These are phyloP conservation scores for Apiospora phragmitis DNA, from an alignment of 2,329 filamentous ascomycete species.

Conservation along the genomic window DNA sequence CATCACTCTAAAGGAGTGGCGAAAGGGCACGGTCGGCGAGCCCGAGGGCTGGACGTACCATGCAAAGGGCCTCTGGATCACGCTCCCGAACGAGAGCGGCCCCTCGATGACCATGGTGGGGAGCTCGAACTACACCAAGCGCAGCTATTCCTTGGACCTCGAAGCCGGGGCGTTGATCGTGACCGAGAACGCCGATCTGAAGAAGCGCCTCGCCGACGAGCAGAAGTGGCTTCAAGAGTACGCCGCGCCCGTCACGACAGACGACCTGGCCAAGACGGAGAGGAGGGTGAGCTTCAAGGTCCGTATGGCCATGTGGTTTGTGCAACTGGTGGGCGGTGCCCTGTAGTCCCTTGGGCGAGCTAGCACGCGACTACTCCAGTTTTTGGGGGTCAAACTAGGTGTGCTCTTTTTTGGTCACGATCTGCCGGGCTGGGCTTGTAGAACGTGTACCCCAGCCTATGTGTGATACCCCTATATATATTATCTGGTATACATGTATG, in stretches of 20 bases:
- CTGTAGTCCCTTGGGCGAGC: constrained; percentile 49
- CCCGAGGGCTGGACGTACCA: constrained; percentile 95
- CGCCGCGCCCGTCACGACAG: constrained; percentile 66
- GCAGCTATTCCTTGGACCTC: constrained; percentile 88
- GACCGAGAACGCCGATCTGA: constrained; percentile 73
- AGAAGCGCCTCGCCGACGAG: constrained; percentile 74
- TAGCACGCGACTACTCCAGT: neutral
- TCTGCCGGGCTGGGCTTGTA: neutral
- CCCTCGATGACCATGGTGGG: constrained; percentile 84
- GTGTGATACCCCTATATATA: neutral
- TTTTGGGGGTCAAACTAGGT: neutral
- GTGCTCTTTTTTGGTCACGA: neutral
- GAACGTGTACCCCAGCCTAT: neutral
- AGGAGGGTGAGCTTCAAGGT: constrained; percentile 84
- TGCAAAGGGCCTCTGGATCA: constrained; percentile 93
- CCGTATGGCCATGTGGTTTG: constrained; percentile 90
- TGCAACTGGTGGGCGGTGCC: constrained; percentile 82
- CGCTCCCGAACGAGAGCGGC: constrained; percentile 62
- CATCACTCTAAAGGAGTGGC: constrained; percentile 85
- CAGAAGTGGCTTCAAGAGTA: constrained; percentile 78
- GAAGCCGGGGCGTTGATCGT: constrained; percentile 87
- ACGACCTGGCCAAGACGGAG: constrained; percentile 80
- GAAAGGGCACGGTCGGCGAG: constrained; percentile 75
- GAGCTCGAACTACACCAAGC: constrained; percentile 92
- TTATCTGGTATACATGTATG: neutral